Conservation (phyloP, 2,329 filamentous ascomycete genomes). For the Fusarium duplospermum region DNA sequence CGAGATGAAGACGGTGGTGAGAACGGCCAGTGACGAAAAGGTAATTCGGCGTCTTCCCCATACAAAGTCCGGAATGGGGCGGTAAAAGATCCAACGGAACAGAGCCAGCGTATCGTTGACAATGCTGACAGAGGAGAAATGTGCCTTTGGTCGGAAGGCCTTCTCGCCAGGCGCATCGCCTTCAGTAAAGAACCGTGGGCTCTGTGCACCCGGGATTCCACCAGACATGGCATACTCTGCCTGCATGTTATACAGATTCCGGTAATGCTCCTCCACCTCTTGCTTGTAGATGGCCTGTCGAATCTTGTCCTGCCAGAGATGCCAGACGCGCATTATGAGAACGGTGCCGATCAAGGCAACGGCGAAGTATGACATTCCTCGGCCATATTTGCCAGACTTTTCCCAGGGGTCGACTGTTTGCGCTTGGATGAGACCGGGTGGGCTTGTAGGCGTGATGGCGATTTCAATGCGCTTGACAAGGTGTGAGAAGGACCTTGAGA, state of each 20-base stretch:
- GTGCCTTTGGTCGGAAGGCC: conserved; percentile 73
- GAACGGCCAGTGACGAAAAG: conserved; percentile 82
- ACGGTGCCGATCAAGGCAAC: conserved; percentile 76
- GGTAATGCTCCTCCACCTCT: conserved; percentile 76
- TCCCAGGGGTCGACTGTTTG: conserved; percentile 81
- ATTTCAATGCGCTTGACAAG: conserved; percentile 69
- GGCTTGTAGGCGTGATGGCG: conserved; percentile 69
- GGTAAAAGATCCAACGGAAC: conserved; percentile 89
- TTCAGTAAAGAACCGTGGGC: conserved; percentile 81
- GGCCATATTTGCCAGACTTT: conserved; percentile 84
- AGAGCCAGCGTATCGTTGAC: conserved; percentile 85
- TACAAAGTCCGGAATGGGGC: conserved; percentile 80
- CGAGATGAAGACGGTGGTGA: conserved; percentile 74
- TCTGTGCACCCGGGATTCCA: conserved; percentile 60
- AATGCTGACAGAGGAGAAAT: conserved; percentile 78
- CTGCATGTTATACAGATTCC: conserved; percentile 62
- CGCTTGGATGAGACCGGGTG: conserved; percentile 71
- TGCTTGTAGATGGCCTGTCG: conserved; percentile 90
- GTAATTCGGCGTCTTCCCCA: conserved; percentile 76
- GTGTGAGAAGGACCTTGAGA: conserved; percentile 49
- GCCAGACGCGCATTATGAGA: conserved; percentile 79
- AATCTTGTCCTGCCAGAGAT: conserved; percentile 94
- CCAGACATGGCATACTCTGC: conserved; percentile 59
- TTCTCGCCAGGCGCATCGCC: conserved; percentile 65
- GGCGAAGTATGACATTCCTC: conserved; percentile 91